Base-by-base conservation (phyloP, 352 stramenopile genomes). In the Phytophthora colocasiae region DNA sequence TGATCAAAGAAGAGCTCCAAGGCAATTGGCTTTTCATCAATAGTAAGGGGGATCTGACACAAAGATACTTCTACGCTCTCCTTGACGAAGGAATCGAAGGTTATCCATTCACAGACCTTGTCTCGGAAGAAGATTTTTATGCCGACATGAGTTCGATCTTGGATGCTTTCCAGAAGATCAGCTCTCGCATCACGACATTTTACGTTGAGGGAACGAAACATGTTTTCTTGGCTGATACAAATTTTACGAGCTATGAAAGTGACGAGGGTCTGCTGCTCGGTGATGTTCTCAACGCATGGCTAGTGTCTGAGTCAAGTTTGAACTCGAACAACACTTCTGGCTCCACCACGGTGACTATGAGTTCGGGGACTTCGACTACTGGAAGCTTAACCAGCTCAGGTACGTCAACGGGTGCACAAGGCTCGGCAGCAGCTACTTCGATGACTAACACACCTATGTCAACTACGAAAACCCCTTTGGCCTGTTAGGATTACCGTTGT, bases 201-300 rank as follows among this genome's bases (percentile, higher is more conserved):
- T 83, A 85, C 49, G 73, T 81, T 32, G 75, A 85, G 14, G 73
- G 80, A 49, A 71, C 72, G 22, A 66, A 72, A 46, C 77, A 89
- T 58, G 73, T 83, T 26, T 81, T 87, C 56, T 65, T 83, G 14
- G 66, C 40, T 11, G 48, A 72, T 39, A 54, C 64, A 3, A 62
- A 65, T 48, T 84, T 76, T 46, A 50, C 65, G 12, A 57, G 17
- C 22, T 61, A 66, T 48, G 58, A 68, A 31, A 73, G 66, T 52
- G 69, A 77, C 55, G 60, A 71, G 14, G 62, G 66, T 17, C 66
- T 60, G 44, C 43, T 73, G n/a, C 52, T 74, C 1, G 66, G 66
- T 7, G 43, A 61, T 31, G 56, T 58, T 5, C 55, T 74, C 50
- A 63, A 53, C 22, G 51, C 60, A 4, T 74, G 60, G 66, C 34